Evolutionary conservation across 306 rosid species (phyloP).

Genomic region (Pterocarpus macrocarpus): DNA sequence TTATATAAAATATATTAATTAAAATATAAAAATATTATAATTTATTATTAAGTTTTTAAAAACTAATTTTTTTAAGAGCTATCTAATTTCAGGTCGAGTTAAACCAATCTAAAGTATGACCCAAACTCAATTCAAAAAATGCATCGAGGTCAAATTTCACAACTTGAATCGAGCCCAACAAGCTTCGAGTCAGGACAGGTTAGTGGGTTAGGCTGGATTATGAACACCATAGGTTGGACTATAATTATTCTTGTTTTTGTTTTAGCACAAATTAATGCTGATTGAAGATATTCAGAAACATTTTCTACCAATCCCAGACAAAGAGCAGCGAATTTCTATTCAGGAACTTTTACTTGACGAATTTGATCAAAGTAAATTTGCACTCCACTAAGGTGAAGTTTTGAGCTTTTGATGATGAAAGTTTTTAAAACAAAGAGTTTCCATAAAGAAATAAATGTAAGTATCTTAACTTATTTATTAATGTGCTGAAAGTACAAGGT

Average conservation of each 20-base stretch:
- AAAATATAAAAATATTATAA: too few relatives aligned
- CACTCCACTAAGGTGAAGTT: conserved; percentile 19
- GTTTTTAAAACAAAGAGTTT: not conserved
- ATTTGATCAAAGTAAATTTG: conserved; percentile 6
- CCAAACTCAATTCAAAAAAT: too few relatives aligned
- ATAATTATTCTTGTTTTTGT: too few relatives aligned
- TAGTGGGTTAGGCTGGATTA: too few relatives aligned
- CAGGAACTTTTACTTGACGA: not conserved
- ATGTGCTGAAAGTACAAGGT: not conserved
- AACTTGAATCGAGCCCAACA: too few relatives aligned
- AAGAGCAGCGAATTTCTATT: not conserved
- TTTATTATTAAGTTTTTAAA: too few relatives aligned
- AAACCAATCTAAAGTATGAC: too few relatives aligned
- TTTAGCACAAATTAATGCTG: not conserved
- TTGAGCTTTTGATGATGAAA: not conserved
- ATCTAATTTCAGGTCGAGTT: too few relatives aligned
- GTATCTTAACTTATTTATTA: not conserved
- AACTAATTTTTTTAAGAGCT: too few relatives aligned
- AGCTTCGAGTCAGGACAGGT: too few relatives aligned
- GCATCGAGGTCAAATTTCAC: too few relatives aligned
- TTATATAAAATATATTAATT: too few relatives aligned
- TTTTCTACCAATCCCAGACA: not conserved
- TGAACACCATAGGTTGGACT: not conserved
- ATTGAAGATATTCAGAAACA: not conserved
- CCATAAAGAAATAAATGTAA: not conserved